A percentile compares a stretch with the other conserved stretches of the same genome.
phyloP scores from a whole-genome alignment of 345 rosid species.

The Barbarea vulgaris region DNA sequence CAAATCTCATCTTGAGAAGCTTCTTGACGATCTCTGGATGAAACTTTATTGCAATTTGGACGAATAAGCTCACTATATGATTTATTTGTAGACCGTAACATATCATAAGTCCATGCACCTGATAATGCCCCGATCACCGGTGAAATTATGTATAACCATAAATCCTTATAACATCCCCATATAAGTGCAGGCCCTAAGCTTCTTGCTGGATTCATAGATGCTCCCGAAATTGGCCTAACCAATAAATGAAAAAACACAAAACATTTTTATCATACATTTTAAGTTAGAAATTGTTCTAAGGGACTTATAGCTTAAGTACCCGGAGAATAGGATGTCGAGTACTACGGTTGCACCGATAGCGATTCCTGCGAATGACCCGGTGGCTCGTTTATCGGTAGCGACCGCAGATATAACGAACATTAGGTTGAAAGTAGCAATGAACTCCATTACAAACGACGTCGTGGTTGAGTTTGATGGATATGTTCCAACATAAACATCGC shows the following conservation, averaged over 20 bases:
- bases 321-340: conserved; percentile 33
- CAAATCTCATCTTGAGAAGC: conserved; percentile 34
- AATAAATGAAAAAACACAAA: background rate
- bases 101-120: conserved; percentile 57
- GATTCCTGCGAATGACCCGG: conserved; percentile 30
- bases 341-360: conserved; percentile 37
- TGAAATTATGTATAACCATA: conserved; percentile 55
- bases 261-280: background rate
- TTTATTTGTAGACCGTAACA: conserved; percentile 52
- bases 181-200: conserved; percentile 61
- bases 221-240: conserved; percentile 62
- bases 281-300: background rate
- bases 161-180: conserved; percentile 41
- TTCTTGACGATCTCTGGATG: conserved; percentile 23
- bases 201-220: conserved; percentile 80
- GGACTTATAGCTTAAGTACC: background rate
- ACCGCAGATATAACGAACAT: conserved; percentile 40
- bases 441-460: conserved; percentile 23
- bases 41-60: conserved; percentile 28
- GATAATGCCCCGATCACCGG: conserved; percentile 50
- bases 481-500: conserved; percentile 39
- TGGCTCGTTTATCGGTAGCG: conserved; percentile 39
- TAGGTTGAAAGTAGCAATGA: conserved; percentile 30
- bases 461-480: conserved; percentile 30
- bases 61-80: conserved; percentile 42